Percentiles rank a stretch among this genome's conserved stretches.
Conservation (phyloP, 2,329 filamentous ascomycete genomes). For the Cladophialophora immunda region DNA sequence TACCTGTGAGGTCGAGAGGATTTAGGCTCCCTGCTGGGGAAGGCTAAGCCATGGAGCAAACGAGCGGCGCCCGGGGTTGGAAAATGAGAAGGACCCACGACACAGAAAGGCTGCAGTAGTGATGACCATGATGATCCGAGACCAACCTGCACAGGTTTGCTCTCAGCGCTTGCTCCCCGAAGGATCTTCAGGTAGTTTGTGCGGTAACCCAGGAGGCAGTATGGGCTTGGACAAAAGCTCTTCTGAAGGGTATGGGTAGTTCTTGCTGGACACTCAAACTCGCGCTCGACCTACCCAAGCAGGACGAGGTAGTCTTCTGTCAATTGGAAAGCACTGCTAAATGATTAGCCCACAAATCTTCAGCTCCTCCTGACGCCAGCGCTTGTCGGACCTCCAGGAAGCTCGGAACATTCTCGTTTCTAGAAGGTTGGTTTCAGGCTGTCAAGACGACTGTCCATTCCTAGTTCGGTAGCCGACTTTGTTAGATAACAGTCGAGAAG, state of each 20-base stretch:
- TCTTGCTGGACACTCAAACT: background rate
- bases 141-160: background rate
- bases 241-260: background rate
- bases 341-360: background rate
- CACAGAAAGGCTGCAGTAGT: background rate
- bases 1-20: background rate
- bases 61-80: background rate
- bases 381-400: background rate
- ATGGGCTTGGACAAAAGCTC: background rate
- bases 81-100: background rate
- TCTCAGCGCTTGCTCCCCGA: background rate
- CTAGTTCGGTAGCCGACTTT: background rate
- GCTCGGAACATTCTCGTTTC: constrained; percentile 6
- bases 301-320: background rate
- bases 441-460: background rate
- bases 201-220: background rate
- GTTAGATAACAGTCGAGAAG: background rate
- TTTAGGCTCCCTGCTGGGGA: background rate
- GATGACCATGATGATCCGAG: background rate
- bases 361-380: constrained; percentile 4
- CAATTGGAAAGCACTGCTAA: background rate
- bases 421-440: constrained; percentile 5
- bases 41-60: background rate
- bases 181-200: background rate
- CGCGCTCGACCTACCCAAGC: background rate